Percentiles rank a stretch among this genome's conserved stretches.
Evolutionary conservation across 169 alveolate genomes (phyloP).

Genomic region (Toxoplasma gondii): DNA sequence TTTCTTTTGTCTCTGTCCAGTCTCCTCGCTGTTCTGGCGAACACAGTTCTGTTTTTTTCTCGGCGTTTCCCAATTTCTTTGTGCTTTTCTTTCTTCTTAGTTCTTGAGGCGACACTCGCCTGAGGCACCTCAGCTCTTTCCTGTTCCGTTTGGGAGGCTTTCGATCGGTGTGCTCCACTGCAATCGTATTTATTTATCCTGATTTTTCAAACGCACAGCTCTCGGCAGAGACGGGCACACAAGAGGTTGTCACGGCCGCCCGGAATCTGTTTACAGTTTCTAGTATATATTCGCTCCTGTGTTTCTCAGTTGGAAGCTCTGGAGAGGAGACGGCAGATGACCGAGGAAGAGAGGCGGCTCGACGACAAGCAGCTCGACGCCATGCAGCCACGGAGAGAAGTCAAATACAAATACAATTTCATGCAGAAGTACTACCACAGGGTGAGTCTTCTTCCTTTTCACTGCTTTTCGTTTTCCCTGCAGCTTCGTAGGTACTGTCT

Average conservation of each 20-base stretch:
- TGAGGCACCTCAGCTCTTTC: too few relatives aligned
- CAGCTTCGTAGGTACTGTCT: not conserved
- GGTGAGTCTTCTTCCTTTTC: constrained; percentile 40
- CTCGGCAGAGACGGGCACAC: too few relatives aligned
- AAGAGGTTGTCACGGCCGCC: too few relatives aligned
- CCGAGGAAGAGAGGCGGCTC: constrained; percentile 76
- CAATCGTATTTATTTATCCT: too few relatives aligned
- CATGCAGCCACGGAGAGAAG: constrained; percentile 72
- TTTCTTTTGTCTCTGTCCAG: not conserved
- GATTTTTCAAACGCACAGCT: too few relatives aligned
- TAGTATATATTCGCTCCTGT: not conserved
- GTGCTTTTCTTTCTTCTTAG: not conserved
- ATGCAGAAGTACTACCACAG: constrained; percentile 88
- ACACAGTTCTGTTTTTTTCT: too few relatives aligned
- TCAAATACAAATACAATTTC: constrained; percentile 76
- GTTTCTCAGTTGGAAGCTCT: constrained; percentile 76
- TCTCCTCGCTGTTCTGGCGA: not conserved
- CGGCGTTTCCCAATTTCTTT: not conserved
- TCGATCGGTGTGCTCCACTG: too few relatives aligned
- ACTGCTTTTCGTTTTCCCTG: not conserved
- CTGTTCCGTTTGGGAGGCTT: too few relatives aligned
- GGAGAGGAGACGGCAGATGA: constrained; percentile 78
- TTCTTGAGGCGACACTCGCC: too few relatives aligned
- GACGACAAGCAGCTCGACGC: constrained; percentile 76
- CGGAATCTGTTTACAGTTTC: too few relatives aligned